These are phyloP conservation scores for Durio zibethinus DNA, from an alignment of 345 rosid species.

Conservation along the genomic window DNA sequence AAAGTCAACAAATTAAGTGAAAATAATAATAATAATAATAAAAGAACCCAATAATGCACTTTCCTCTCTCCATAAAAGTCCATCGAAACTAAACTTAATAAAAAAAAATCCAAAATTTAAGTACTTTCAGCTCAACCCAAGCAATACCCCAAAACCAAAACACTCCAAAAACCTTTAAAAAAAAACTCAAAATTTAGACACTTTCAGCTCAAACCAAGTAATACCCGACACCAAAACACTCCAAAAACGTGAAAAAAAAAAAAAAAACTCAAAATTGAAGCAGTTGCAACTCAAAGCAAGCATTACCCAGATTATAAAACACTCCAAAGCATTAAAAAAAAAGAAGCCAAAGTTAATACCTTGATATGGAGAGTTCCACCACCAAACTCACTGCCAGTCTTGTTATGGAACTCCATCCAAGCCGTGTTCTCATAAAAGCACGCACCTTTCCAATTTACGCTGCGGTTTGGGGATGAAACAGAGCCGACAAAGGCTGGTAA, in stretches of 20 bases:
- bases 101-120: background rate
- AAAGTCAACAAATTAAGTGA: background rate
- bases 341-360: constrained; percentile 33
- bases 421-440: constrained; percentile 75
- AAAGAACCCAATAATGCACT: background rate
- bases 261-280: background rate
- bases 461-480: constrained; percentile 46
- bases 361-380: constrained; percentile 89
- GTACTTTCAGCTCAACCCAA: background rate
- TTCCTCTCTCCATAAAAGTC: background rate
- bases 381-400: constrained; percentile 71
- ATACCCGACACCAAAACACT: background rate
- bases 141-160: background rate
- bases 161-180: constrained; percentile 10
- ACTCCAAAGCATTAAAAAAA: background rate
- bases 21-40: too few relatives aligned
- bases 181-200: background rate
- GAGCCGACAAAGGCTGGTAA: constrained; percentile 84
- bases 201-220: background rate
- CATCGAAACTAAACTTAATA: background rate
- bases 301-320: background rate
- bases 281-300: background rate
- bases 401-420: constrained; percentile 89
- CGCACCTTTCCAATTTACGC: constrained; percentile 81
- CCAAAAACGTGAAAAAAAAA: background rate